These are phyloP conservation scores for Alternaria ventricosa DNA, from an alignment of 2,329 filamentous ascomycete species.

Conservation along the genomic window DNA sequence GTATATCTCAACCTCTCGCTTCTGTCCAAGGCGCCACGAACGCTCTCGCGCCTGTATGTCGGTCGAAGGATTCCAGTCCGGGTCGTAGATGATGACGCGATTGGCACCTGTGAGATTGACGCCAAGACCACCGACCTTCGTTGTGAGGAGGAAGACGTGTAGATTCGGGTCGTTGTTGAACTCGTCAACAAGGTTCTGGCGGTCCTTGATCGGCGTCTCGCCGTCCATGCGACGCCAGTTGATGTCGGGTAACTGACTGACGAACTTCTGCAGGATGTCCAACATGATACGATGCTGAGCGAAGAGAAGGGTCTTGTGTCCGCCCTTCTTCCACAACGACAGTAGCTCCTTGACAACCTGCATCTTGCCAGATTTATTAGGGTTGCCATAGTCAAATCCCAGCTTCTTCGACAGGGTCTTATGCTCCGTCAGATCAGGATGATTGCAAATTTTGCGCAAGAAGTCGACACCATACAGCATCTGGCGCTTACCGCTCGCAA, in stretches of 20 bases:
- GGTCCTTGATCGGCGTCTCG: constrained; percentile 82
- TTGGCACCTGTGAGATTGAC: constrained; percentile 95
- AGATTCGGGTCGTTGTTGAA: constrained; percentile 85
- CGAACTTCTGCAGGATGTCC: constrained; percentile 86
- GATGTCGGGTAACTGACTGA: constrained; percentile 71
- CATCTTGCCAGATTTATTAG: constrained; percentile 89
- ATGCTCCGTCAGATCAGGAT: constrained; percentile 85
- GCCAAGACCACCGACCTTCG: constrained; percentile 91
- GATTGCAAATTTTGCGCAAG: constrained; percentile 95
- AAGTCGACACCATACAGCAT: constrained; percentile 90
- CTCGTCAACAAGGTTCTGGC: constrained; percentile 88
- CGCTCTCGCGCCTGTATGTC: constrained; percentile 94
- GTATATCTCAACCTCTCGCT: constrained; percentile 93
- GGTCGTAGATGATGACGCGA: constrained; percentile 96
- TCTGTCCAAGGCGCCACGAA: constrained; percentile 95
- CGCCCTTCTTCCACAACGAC: constrained; percentile 87
- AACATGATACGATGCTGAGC: constrained; percentile 95
- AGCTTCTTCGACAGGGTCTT: constrained; percentile 63
- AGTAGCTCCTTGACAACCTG: constrained; percentile 89
- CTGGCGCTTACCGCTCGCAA: constrained; percentile 75
- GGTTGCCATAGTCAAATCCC: constrained; percentile 78
- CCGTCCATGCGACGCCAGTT: constrained; percentile 93
- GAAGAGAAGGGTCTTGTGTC: constrained; percentile 92
- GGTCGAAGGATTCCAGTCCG: constrained; percentile 98
- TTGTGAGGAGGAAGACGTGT: constrained; percentile 91